These are phyloP conservation scores for Candida oleophila DNA, from an alignment of 805 yeast species.

Conservation along the genomic window DNA sequence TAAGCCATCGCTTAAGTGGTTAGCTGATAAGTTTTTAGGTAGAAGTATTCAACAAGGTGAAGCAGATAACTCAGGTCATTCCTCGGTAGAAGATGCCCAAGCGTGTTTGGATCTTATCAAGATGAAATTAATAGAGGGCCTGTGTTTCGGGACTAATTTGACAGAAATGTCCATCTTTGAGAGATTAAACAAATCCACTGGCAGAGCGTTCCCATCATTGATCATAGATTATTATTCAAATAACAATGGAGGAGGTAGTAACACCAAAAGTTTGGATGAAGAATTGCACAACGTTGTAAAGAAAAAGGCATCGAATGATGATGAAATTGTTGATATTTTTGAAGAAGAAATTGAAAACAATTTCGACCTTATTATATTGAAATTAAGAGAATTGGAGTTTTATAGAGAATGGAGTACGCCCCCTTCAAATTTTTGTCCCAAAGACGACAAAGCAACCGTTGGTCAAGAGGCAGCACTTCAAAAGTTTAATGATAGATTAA, in stretches of 20 bases:
- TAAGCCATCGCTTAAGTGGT: slow-evolving; percentile 72
- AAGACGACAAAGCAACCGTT: slow-evolving; percentile 9
- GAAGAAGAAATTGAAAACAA: slow-evolving; percentile 32
- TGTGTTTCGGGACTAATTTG: slow-evolving; percentile 52
- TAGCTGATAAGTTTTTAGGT: slow-evolving; percentile 57
- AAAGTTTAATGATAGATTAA: slow-evolving; percentile 45
- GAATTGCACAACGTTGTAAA: slow-evolving; percentile 17
- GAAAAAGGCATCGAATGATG: slow-evolving; percentile 55
- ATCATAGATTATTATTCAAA: slow-evolving; percentile 1
- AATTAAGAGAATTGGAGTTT: slow-evolving; percentile 59
- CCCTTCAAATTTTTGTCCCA: slow-evolving; percentile 15
- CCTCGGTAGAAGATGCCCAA: slow-evolving; percentile 80
- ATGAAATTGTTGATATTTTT: slow-evolving; percentile 50
- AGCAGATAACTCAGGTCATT: slow-evolving; percentile 60
- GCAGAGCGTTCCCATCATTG: slow-evolving; percentile 5
- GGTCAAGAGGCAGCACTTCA: slow-evolving; percentile 16
- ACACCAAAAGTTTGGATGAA: slow-evolving; percentile 14
- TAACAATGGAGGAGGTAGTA: not conserved
- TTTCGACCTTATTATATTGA: slow-evolving; percentile 49
- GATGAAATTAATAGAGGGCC: slow-evolving; percentile 66
- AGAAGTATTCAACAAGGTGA: slow-evolving; percentile 67
- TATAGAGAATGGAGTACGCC: slow-evolving; percentile 25
- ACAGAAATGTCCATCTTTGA: slow-evolving; percentile 25
- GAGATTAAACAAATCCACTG: slow-evolving; percentile 12
- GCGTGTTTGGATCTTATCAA: slow-evolving; percentile 79